phyloP scores from a whole-genome alignment of 768 basidiomycete species.

The Clitopilus passeckerianus region DNA sequence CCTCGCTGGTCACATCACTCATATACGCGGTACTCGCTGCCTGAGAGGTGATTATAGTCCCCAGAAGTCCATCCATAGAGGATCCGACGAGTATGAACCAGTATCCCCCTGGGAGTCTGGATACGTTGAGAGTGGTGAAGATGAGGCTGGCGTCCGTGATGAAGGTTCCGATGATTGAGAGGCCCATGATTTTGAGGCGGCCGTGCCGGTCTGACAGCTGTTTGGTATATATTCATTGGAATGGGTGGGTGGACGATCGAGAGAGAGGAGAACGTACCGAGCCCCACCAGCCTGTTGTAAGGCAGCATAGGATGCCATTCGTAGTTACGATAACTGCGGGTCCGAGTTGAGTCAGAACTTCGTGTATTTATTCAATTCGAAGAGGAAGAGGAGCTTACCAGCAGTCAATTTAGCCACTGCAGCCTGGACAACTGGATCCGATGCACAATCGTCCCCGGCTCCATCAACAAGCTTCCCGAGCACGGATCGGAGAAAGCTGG shows the following conservation, averaged over 20 bases:
- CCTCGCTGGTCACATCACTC: conserved; percentile 58
- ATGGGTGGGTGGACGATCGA: background rate
- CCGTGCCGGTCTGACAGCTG: conserved; percentile 79
- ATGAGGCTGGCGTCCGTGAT: conserved; percentile 64
- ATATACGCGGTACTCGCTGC: conserved; percentile 63
- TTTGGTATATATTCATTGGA: background rate
- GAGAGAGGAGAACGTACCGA: conserved; percentile 45
- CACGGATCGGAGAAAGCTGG: background rate
- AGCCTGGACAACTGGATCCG: conserved; percentile 73
- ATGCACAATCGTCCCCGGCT: conserved; percentile 37
- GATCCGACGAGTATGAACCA: conserved; percentile 71
- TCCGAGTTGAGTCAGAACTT: background rate
- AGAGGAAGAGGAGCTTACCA: conserved; percentile 31
- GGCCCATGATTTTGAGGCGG: conserved; percentile 56
- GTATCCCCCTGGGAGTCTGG: conserved; percentile 72
- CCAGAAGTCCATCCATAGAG: conserved; percentile 64
- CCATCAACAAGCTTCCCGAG: background rate
- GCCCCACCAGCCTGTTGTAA: conserved; percentile 87
- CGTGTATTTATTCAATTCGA: too few relatives aligned
- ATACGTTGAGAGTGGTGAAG: conserved; percentile 52
- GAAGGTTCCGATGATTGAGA: conserved; percentile 58
- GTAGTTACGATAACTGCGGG: conserved; percentile 52
- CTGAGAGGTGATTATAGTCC: conserved; percentile 51
- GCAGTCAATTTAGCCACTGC: conserved; percentile 61
- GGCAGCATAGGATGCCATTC: conserved; percentile 68